Evolutionary conservation across 2,329 filamentous ascomycete genomes (phyloP).

Genomic region (Allantophomopsis cytisporea): DNA sequence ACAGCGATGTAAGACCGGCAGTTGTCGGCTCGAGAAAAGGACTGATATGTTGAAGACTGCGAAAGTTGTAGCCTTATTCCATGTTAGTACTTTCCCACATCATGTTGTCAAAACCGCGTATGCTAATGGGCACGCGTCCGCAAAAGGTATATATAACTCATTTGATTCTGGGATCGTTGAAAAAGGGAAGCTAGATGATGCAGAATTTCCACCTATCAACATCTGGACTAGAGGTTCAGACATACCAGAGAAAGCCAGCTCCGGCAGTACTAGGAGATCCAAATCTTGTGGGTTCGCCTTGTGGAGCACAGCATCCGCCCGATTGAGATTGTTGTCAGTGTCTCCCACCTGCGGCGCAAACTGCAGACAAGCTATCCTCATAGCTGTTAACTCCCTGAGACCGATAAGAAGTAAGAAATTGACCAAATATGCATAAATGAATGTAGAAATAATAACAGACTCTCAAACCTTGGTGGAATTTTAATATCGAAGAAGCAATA

Average conservation of each 20-base stretch:
- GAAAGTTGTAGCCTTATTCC: slow-evolving; percentile 55
- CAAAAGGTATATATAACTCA: not conserved
- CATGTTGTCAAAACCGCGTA: too few species aligned
- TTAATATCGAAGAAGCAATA: too few species aligned
- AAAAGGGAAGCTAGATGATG: not conserved
- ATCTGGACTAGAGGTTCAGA: too few species aligned
- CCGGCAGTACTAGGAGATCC: slow-evolving; percentile 58
- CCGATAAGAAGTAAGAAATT: too few species aligned
- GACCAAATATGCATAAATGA: too few species aligned
- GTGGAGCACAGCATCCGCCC: slow-evolving; percentile 46
- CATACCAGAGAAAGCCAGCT: slow-evolving; percentile 58
- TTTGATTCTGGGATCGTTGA: too few species aligned
- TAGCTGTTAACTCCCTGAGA: slow-evolving; percentile 13
- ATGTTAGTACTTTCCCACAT: too few species aligned
- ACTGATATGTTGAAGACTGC: slow-evolving; percentile 49
- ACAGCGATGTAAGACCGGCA: slow-evolving; percentile 53
- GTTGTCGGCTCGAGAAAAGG: slow-evolving; percentile 54
- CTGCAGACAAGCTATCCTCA: slow-evolving; percentile 56
- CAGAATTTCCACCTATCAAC: too few species aligned
- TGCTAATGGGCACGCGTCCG: too few species aligned
- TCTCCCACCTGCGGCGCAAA: slow-evolving; percentile 54
- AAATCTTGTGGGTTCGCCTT: slow-evolving; percentile 33
- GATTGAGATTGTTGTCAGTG: slow-evolving; percentile 46
- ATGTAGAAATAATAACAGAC: too few species aligned
- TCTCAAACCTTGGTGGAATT: too few species aligned